Evolutionary conservation across 2,329 filamentous ascomycete species (phyloP), one percentile per base, ranked within the genome.

Genomic region (Plenodomus biglobosus): DNA sequence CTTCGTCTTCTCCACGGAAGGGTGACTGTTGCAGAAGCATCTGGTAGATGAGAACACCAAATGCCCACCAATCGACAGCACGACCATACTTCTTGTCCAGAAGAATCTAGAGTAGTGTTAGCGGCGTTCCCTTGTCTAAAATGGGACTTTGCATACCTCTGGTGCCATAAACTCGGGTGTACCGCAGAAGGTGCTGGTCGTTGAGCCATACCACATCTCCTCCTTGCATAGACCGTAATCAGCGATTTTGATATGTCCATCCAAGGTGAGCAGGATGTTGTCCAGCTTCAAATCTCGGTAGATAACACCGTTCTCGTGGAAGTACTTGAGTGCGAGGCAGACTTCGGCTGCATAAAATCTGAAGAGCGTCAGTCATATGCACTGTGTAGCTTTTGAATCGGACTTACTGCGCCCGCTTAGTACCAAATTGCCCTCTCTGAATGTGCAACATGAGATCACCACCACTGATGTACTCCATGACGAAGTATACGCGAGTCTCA

Each of bases 141-240:
- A 13, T 2, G 10, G 8, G n/a, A 8, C 8, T 38, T n/a, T 6
- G 50, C 68, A 53, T 68, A 95, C 90, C 80, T 99, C 94, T 8
- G 94, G 94, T 8, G 94, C 94, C 94, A 99, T 99, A 61, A 99
- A 99, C 70, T 99, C 94, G 15, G 94, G 94, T n/a, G 94, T 99
- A 73, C 94, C 94, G 70, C 94, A 99, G 78, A 99, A 99, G 7
- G 94, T 99, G 75, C 92, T 92, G 0, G 94, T 99, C 2, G 89
- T 96, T 46, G 89, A 92, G 37, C 91, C 91, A 69, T 95, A 99
- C 92, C 92, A 99, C 94, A 99, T 99, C 64, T 99, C 92, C 71
- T 99, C 94, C 75, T 99, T 99, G 78, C 95, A 99, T 40, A 99
- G 83, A 83, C 94, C 94, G 71, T 96, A 99, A 80, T 99, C 94